Evolutionary conservation across 2,329 filamentous ascomycete species (phyloP).

Genomic region (Pseudogymnoascus sp.): DNA sequence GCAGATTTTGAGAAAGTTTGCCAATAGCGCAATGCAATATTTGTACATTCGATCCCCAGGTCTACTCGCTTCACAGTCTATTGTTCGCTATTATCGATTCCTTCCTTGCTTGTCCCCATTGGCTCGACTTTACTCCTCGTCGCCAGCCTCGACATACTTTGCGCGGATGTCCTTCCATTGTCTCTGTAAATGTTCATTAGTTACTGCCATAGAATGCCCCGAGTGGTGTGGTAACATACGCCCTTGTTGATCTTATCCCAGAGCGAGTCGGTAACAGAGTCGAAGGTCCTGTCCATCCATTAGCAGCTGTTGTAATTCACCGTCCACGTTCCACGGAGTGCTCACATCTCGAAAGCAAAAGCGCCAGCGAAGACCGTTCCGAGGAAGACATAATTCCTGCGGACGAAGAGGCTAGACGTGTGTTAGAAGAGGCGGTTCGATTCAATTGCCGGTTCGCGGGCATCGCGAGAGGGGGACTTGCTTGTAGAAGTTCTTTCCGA

Average conservation of each 20-base stretch:
- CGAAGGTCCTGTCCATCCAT: slow-evolving; percentile 59
- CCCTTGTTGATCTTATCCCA: slow-evolving; percentile 91
- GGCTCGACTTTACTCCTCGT: slow-evolving; percentile 31
- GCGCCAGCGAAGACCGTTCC: slow-evolving; percentile 77
- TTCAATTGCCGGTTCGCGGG: slow-evolving; percentile 1
- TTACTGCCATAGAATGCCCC: slow-evolving; percentile 10
- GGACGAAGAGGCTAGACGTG: slow-evolving; percentile 66
- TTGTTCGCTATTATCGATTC: slow-evolving; percentile 8
- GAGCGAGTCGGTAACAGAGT: slow-evolving; percentile 71
- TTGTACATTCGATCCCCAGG: slow-evolving; percentile 5
- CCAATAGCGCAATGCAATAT: slow-evolving; percentile 8
- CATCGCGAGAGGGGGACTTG: slow-evolving; percentile 22
- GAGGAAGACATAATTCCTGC: slow-evolving; percentile 82
- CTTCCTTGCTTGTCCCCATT: slow-evolving; percentile 5
- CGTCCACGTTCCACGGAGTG: slow-evolving; percentile 19
- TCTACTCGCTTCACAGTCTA: slow-evolving; percentile 9
- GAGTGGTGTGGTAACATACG: slow-evolving; percentile 51
- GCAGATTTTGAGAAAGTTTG: slow-evolving; percentile 3
- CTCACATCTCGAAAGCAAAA: slow-evolving; percentile 92
- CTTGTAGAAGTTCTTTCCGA: slow-evolving; percentile 27
- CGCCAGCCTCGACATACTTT: slow-evolving; percentile 68
- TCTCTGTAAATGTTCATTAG: slow-evolving; percentile 53
- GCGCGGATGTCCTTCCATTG: slow-evolving; percentile 99
- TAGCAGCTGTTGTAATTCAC: background rate
- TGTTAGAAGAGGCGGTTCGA: background rate